Percentiles rank a stretch among this genome's conserved stretches.
These are phyloP conservation scores for Saccharomyces hybrid DNA, from an alignment of 1,139 yeast species.

Conservation along the genomic window DNA sequence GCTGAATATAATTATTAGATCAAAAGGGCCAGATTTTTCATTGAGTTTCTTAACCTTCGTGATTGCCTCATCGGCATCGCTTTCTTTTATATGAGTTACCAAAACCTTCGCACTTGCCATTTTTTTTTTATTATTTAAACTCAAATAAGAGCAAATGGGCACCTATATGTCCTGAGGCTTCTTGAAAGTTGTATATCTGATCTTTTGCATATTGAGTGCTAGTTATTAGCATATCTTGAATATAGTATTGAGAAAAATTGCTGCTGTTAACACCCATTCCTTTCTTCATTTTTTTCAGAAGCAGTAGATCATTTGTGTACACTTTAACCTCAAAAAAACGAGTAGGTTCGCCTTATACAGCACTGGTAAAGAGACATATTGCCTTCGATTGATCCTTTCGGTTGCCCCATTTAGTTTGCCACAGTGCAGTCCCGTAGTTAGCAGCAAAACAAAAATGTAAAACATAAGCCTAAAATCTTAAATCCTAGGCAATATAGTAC, in stretches of 20 bases:
- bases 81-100: conserved; percentile 44
- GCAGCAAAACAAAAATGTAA: not conserved
- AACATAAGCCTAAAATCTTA: not conserved
- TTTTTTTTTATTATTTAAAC: not conserved
- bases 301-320: too few relatives aligned
- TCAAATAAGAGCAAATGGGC: not conserved
- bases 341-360: too few relatives aligned
- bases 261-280: too few relatives aligned
- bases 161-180: not conserved
- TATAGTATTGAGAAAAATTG: not conserved
- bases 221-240: not conserved
- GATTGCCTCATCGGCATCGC: conserved; percentile 38
- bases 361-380: too few relatives aligned
- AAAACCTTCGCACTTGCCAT: conserved; percentile 25
- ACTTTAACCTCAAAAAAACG: too few relatives aligned
- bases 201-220: too few relatives aligned
- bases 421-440: too few relatives aligned
- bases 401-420: too few relatives aligned
- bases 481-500: not conserved
- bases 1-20: conserved; percentile 47
- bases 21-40: conserved; percentile 59
- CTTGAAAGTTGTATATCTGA: too few relatives aligned
- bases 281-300: too few relatives aligned
- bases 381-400: too few relatives aligned
- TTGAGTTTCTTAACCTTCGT: conserved; percentile 45